Evolutionary conservation across 2,329 filamentous ascomycete species (phyloP).

Genomic region (Fusarium mangiferae): DNA sequence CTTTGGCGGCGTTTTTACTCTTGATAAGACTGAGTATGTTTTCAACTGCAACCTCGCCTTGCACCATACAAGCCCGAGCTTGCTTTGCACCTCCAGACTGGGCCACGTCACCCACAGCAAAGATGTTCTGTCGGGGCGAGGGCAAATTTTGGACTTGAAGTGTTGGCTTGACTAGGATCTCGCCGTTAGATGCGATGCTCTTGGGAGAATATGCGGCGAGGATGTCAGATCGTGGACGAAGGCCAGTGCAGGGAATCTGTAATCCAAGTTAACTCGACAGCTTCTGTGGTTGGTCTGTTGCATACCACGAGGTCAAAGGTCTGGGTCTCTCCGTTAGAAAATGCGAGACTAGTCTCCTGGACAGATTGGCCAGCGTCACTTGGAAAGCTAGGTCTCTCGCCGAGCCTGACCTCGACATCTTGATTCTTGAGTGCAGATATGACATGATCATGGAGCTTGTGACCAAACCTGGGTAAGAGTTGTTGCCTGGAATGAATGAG

Average conservation of each 20-base stretch:
- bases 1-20: fast-evolving
- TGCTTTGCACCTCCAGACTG: conserved; percentile 26
- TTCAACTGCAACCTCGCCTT: neutral
- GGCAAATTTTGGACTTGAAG: conserved; percentile 6
- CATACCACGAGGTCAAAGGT: conserved; percentile 24
- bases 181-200: conserved; percentile 7
- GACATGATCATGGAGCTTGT: conserved; percentile 3
- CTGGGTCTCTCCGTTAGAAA: neutral
- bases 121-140: neutral
- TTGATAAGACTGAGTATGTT: conserved; percentile 21
- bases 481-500: conserved; percentile 27
- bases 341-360: neutral
- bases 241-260: conserved; percentile 30
- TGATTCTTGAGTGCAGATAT: neutral
- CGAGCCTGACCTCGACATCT: neutral
- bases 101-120: conserved; percentile 21
- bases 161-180: conserved; percentile 14
- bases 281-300: fast-evolving
- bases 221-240: conserved; percentile 14
- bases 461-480: conserved; percentile 16
- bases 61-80: conserved; percentile 20
- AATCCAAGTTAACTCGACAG: fast-evolving
- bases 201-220: neutral
- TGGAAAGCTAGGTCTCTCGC: neutral
- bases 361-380: neutral